Evolutionary conservation across 768 basidiomycete genomes (phyloP).

Genomic region (Mycena venus): DNA sequence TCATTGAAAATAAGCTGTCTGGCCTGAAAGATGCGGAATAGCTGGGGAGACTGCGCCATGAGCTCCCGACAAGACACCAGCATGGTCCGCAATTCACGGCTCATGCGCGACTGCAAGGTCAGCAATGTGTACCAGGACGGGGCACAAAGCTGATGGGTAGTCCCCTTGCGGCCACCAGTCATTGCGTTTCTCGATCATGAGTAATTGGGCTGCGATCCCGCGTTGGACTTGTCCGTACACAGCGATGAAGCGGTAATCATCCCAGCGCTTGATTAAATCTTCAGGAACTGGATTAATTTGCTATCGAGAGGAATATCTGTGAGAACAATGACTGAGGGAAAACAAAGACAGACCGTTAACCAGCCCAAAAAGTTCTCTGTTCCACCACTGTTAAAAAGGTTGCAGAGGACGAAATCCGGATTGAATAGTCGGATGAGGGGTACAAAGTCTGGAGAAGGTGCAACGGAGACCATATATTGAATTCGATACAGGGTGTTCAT

Average conservation of each 20-base stretch:
- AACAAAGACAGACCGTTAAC: background rate
- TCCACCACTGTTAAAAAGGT: background rate
- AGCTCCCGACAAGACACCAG: too few species aligned
- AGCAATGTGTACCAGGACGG: too few species aligned
- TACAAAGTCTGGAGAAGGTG: background rate
- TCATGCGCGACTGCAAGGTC: too few species aligned
- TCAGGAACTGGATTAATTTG: background rate
- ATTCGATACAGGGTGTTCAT: background rate
- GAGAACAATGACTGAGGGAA: background rate
- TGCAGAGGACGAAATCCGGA: background rate
- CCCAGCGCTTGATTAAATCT: background rate
- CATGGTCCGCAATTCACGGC: too few species aligned
- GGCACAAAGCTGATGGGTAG: too few species aligned
- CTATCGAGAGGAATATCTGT: background rate
- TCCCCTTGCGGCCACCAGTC: too few species aligned
- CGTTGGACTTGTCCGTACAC: background rate
- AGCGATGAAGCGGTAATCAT: background rate
- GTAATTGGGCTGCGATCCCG: too few species aligned
- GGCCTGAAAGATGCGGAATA: too few species aligned
- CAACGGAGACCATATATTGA: background rate
- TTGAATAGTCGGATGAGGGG: background rate
- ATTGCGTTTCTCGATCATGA: background rate
- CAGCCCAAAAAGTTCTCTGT: background rate
- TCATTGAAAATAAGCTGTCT: too few species aligned
- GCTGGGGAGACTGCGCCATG: too few species aligned